phyloP scores from a whole-genome alignment of 129 eudicot genomes.

The Scalesia atractyloides region DNA sequence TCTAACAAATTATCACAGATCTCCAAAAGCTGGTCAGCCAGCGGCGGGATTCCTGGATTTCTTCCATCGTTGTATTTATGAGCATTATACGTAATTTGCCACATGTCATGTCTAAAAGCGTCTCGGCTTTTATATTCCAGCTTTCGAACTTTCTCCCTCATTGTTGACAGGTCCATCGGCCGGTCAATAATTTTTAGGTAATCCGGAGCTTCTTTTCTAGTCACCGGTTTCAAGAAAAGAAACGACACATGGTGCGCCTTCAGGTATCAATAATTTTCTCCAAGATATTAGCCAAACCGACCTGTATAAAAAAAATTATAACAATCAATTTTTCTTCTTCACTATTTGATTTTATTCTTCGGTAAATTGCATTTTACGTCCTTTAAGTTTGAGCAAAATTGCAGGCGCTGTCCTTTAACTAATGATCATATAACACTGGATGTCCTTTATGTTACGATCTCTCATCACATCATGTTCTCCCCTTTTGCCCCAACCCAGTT shows the following conservation, averaged over 20 bases:
- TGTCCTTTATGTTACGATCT: too few relatives aligned
- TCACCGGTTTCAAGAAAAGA: constrained; percentile 79
- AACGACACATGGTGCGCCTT: constrained; percentile 61
- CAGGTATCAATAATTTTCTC: constrained; percentile 69
- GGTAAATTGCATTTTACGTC: too few relatives aligned
- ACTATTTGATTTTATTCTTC: too few relatives aligned
- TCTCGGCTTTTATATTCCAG: constrained; percentile 71
- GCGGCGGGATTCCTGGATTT: constrained; percentile 17
- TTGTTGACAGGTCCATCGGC: constrained; percentile 90
- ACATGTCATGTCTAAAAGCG: constrained; percentile 85
- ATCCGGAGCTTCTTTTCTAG: constrained; percentile 91
- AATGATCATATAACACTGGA: too few relatives aligned
- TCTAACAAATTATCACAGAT: constrained; percentile 70
- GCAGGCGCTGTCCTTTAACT: too few relatives aligned
- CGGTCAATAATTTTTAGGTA: constrained; percentile 52
- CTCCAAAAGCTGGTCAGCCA: constrained; percentile 64
- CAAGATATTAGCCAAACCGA: constrained; percentile 73
- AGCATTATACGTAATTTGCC: constrained; percentile 75
- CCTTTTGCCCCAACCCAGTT: too few relatives aligned
- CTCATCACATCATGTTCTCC: too few relatives aligned
- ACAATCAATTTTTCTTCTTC: background rate
- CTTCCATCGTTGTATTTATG: constrained; percentile 43
- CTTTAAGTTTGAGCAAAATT: too few relatives aligned
- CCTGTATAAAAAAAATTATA: constrained; percentile 38
- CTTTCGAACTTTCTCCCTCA: constrained; percentile 70